These are phyloP conservation scores for Russula sp. DNA, from an alignment of 768 basidiomycete genomes.

Conservation along the genomic window DNA sequence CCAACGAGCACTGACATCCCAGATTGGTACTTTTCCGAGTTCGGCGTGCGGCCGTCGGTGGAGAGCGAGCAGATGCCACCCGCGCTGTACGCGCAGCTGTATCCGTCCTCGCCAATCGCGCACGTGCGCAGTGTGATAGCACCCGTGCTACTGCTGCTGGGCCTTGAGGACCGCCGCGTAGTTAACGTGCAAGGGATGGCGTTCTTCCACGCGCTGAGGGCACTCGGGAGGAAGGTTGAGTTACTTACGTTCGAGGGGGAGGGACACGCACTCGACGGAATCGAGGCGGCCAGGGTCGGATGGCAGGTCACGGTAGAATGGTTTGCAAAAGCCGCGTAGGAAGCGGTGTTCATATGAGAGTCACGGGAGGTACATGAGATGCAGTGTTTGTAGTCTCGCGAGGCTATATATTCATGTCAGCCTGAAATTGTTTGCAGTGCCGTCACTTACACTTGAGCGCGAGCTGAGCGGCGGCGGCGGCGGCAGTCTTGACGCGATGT, in stretches of 20 bases:
- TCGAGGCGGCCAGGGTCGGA: slow-evolving; percentile 23
- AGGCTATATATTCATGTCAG: not conserved
- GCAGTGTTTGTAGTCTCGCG: not conserved
- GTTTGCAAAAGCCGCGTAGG: slow-evolving; percentile 8
- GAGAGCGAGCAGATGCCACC: slow-evolving; percentile 21
- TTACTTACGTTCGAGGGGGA: slow-evolving; percentile 31
- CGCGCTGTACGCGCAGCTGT: slow-evolving; percentile 23
- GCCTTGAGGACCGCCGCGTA: slow-evolving; percentile 31
- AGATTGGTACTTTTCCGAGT: slow-evolving; percentile 33
- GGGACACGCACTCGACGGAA: slow-evolving; percentile 30
- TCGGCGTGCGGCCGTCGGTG: slow-evolving; percentile 18
- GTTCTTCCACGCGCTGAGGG: slow-evolving; percentile 32
- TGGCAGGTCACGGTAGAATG: slow-evolving; percentile 22
- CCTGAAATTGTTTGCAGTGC: too few relatives aligned
- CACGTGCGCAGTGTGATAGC: slow-evolving; percentile 27
- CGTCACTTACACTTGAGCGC: too few relatives aligned
- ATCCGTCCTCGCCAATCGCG: slow-evolving; percentile 28
- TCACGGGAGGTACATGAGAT: not conserved
- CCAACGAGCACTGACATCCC: slow-evolving; percentile 32
- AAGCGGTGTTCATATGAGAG: not conserved
- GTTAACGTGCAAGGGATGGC: slow-evolving; percentile 30
- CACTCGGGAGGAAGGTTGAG: slow-evolving; percentile 26
- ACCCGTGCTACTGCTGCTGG: slow-evolving; percentile 32
- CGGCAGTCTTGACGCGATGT: not conserved
- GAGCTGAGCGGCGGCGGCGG: too few relatives aligned